These are phyloP conservation scores for Zygoascus sp. DNA, from an alignment of 1,139 yeast genomes.

Conservation along the genomic window DNA sequence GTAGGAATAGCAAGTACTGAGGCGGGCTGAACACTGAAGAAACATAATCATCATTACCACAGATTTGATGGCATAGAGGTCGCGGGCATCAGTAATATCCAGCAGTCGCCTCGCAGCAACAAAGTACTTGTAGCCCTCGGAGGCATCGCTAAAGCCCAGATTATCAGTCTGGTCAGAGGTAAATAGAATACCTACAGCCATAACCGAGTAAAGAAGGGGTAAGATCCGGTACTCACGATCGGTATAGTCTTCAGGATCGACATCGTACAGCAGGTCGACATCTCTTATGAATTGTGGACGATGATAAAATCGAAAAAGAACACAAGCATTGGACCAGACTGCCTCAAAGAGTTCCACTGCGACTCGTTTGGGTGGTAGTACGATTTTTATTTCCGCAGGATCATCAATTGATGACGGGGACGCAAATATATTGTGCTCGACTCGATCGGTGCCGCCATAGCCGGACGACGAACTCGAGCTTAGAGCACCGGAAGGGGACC, in stretches of 20 bases:
- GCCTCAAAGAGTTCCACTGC: constrained; percentile 68
- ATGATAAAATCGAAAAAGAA: constrained; percentile 77
- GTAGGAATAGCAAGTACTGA: constrained; percentile 86
- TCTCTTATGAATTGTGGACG: constrained; percentile 68
- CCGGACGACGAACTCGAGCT: constrained; percentile 2
- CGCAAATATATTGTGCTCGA: constrained; percentile 10
- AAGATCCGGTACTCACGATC: constrained; percentile 71
- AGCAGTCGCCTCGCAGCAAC: constrained; percentile 75
- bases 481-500: not conserved
- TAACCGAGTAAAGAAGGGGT: constrained; percentile 69
- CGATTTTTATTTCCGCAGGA: constrained; percentile 45
- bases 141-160: constrained; percentile 40
- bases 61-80: constrained; percentile 67
- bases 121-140: constrained; percentile 77
- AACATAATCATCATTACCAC: constrained; percentile 63
- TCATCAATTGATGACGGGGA: constrained; percentile 14
- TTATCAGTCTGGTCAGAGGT: constrained; percentile 39
- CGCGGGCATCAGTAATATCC: constrained; percentile 61
- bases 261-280: constrained; percentile 53
- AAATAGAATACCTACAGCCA: constrained; percentile 73
- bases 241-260: constrained; percentile 65
- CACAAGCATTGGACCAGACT: constrained; percentile 85
- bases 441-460: constrained; percentile 9
- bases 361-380: constrained; percentile 69
- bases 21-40: constrained; percentile 82